Conservation (phyloP, 148 eudicot species). For the Talinum fruticosum region DNA sequence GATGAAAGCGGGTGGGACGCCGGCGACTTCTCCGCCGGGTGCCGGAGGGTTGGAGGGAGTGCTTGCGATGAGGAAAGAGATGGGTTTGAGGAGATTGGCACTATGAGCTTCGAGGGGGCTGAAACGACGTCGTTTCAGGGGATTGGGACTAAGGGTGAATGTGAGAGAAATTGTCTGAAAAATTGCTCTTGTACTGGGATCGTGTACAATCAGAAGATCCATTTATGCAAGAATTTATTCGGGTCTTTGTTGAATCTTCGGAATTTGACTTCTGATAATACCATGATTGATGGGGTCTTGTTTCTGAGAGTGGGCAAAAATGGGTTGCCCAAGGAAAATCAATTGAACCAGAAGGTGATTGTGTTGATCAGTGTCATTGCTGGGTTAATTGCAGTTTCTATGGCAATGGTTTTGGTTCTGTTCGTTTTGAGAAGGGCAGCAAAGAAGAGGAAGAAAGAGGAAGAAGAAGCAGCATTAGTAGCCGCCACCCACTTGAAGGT, state of each 20-base stretch:
- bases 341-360: conserved; percentile 11
- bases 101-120: conserved; percentile 44
- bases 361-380: conserved; percentile 30
- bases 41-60: conserved; percentile 31
- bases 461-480: conserved; percentile 41
- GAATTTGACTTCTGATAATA: conserved; percentile 45
- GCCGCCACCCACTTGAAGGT: conserved; percentile 65
- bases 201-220: conserved; percentile 27
- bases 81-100: conserved; percentile 58
- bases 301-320: conserved; percentile 44
- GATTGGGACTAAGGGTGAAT: conserved; percentile 32
- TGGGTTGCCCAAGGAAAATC: conserved; percentile 24
- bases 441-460: conserved; percentile 32
- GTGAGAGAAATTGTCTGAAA: conserved; percentile 51
- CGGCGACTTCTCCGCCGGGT: conserved; percentile 64
- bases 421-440: conserved; percentile 36
- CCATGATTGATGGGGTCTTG: conserved; percentile 33
- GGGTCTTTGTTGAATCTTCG: conserved; percentile 56
- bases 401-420: conserved; percentile 21
- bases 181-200: conserved; percentile 74
- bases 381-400: conserved; percentile 29
- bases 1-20: conserved; percentile 44
- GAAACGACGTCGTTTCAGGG: conserved; percentile 32
- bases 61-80: conserved; percentile 34
- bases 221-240: conserved; percentile 45